Evolutionary conservation across 2,329 filamentous ascomycete genomes (phyloP).

Genomic region (Phialocephala subalpina): DNA sequence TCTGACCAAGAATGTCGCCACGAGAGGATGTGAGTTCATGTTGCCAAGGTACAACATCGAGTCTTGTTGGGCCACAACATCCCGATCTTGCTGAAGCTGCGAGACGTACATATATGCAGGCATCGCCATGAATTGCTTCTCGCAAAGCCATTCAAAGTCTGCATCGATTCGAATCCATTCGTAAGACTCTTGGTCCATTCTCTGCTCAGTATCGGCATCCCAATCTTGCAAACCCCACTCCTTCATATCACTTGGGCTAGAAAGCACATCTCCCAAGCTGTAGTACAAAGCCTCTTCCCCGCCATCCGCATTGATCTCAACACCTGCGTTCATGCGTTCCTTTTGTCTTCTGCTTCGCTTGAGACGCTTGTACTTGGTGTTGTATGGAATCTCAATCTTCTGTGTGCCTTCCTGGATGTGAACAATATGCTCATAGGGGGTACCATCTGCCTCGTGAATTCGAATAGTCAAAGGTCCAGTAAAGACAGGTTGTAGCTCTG

Average conservation of each 20-base stretch:
- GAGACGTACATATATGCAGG: constrained; percentile 98
- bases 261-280: constrained; percentile 89
- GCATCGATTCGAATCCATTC: constrained; percentile 99
- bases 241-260: constrained; percentile 79
- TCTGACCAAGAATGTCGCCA: constrained; percentile 87
- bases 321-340: constrained; percentile 73
- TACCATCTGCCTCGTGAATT: constrained; percentile 97
- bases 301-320: constrained; percentile 68
- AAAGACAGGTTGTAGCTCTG: constrained; percentile 79
- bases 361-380: constrained; percentile 97
- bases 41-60: constrained; percentile 78
- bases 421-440: constrained; percentile 96
- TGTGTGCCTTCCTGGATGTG: constrained; percentile 89
- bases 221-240: constrained; percentile 90
- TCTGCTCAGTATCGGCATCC: constrained; percentile 85
- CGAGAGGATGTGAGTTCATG: constrained; percentile 76
- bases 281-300: constrained; percentile 88
- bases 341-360: constrained; percentile 88
- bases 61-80: constrained; percentile 87
- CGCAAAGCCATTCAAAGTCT: constrained; percentile 97
- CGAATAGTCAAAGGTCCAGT: constrained; percentile 97
- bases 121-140: constrained; percentile 79
- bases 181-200: constrained; percentile 95
- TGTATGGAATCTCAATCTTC: constrained; percentile 95
- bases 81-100: constrained; percentile 94